These are phyloP conservation scores for Solanum bulbocastanum DNA, from an alignment of 257 asterid species.

Conservation along the genomic window DNA sequence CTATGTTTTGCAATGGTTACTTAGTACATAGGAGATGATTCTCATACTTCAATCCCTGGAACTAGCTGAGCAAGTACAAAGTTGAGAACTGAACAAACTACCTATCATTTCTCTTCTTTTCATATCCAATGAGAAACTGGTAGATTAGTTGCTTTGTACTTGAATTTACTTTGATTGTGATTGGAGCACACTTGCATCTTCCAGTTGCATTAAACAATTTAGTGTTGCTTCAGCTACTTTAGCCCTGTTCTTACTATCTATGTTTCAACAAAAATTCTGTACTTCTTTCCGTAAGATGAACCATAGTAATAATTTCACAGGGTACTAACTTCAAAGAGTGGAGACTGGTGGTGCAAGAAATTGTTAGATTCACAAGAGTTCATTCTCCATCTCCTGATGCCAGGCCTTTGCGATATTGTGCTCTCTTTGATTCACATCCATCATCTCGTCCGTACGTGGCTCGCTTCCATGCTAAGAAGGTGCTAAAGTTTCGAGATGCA, in stretches of 20 bases:
- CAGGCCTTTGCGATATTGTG: slow-evolving; percentile 77
- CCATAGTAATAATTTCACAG: slow-evolving; percentile 30
- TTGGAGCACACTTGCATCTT: background rate
- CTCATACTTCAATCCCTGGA: background rate
- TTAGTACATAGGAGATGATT: background rate
- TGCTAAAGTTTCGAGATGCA: slow-evolving; percentile 83
- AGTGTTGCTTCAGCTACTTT: background rate
- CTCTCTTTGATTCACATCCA: slow-evolving; percentile 68
- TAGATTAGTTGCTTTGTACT: background rate
- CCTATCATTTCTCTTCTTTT: background rate
- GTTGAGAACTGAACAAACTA: background rate
- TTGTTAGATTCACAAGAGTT: slow-evolving; percentile 57
- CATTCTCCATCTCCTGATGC: slow-evolving; percentile 35
- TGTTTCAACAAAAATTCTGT: background rate
- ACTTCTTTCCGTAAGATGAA: slow-evolving; percentile 4
- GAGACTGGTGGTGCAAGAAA: slow-evolving; percentile 88
- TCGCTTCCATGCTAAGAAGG: slow-evolving; percentile 89
- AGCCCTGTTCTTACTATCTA: background rate
- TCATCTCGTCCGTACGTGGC: slow-evolving; percentile 73
- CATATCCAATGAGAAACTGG: background rate
- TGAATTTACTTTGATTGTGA: background rate
- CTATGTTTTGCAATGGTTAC: background rate
- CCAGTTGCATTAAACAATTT: background rate
- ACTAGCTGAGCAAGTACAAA: background rate
- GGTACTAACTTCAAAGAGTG: slow-evolving; percentile 94